phyloP scores from a whole-genome alignment of 352 stramenopile genomes.

The Globisporangium cylindrosporum region DNA sequence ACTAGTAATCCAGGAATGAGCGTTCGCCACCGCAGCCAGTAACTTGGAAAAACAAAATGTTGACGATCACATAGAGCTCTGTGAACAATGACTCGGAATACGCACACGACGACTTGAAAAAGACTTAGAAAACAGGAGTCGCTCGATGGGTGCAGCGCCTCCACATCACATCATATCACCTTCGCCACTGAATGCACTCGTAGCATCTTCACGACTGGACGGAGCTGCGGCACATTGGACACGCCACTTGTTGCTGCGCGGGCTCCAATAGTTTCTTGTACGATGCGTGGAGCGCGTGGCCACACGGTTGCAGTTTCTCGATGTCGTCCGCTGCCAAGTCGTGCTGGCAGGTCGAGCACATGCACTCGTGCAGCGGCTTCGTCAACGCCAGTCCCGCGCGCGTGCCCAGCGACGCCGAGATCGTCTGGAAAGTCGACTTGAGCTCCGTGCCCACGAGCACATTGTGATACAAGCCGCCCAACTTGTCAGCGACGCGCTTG shows the following conservation, averaged over 20 bases:
- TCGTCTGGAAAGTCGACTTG: slow-evolving; percentile 65
- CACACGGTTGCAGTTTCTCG: not conserved
- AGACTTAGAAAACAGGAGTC: no score
- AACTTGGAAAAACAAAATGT: no score
- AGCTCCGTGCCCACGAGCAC: slow-evolving; percentile 59
- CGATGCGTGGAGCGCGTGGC: not conserved
- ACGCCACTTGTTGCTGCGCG: not conserved
- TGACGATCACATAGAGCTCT: no score
- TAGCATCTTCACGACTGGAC: not conserved
- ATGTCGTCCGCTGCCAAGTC: not conserved
- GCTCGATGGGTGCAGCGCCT: no score
- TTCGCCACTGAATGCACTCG: no score
- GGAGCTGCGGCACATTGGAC: not conserved
- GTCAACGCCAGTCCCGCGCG: slow-evolving; percentile 48
- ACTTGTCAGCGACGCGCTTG: slow-evolving; percentile 39
- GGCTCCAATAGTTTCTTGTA: not conserved
- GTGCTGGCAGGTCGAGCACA: not conserved
- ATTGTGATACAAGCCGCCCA: slow-evolving; percentile 55
- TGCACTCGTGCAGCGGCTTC: slow-evolving; percentile 44
- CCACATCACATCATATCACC: no score
- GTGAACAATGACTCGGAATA: no score
- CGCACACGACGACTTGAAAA: no score
- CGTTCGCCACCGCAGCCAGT: no score
- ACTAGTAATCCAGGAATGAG: no score
- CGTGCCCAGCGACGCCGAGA: slow-evolving; percentile 62